Base-by-base conservation (phyloP, 163 green algal species). In the Scenedesmus sp. region DNA sequence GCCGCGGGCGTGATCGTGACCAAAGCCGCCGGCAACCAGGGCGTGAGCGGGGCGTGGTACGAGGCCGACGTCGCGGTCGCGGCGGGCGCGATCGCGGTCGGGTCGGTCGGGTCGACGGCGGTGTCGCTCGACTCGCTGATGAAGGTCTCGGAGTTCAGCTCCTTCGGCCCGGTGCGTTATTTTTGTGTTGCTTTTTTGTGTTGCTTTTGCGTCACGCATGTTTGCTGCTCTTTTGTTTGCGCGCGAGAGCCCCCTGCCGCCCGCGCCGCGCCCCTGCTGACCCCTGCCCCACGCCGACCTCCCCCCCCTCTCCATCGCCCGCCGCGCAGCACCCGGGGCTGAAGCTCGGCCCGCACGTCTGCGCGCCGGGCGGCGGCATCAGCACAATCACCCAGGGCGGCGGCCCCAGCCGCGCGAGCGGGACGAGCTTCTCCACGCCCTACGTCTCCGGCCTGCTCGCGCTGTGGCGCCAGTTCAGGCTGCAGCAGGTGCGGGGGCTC, bases 1-100 rank as follows among this genome's bases (percentile, higher is more conserved):
- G 10, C 64, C 2, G 1, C 42, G 0, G 67, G 67, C 18, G 67
- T 76, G 33, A n/a, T 76, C 2, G 34, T 36, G 0, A 51, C 64
- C 11, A 76, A 76, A 18, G 15, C 69, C 2, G 69, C 69, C 5
- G 69, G 69, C 11, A 66, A 66, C 26, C 24, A 20, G n/a, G 53
- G 54, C 4, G n/a, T 26, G 3, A n/a, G 11, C 2, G 34, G 11
- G 22, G 24, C 3, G 34, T 57, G 20, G n/a, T 77, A 50, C 28
- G 11, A 18, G 7, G 51, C 67, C 3, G 67, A 77, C 31, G 69
- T 67, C 10, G 20, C 69, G 5, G 0, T 44, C 0, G 69, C 54
- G 20, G 48, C 26, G 2, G 67, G 67, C 20, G 26, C 67, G 5
- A 44, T 62, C 4, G 15, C 67, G 0, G n/a, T 76, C 34, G 67